Conservation (phyloP, 1,284 basidiomycete genomes). For the Austropuccinia psidii region DNA sequence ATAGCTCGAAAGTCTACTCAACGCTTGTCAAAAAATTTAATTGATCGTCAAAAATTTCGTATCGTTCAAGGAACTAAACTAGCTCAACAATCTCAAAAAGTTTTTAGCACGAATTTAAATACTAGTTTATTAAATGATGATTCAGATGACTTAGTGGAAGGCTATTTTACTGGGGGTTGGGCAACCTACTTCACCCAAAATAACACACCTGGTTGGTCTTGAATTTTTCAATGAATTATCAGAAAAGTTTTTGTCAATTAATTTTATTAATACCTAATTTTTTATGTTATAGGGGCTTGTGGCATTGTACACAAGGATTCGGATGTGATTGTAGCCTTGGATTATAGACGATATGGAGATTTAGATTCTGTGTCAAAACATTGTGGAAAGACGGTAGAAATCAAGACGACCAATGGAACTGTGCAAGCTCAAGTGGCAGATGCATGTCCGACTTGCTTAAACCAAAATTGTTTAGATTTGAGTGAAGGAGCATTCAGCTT, state of each 20-base stretch:
- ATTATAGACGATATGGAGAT: constrained; percentile 26
- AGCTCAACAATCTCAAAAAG: too few relatives aligned
- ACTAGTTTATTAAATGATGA: too few relatives aligned
- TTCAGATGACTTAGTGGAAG: background rate
- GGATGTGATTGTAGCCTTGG: constrained; percentile 18
- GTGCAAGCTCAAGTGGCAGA: constrained; percentile 25
- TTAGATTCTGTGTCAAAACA: constrained; percentile 1
- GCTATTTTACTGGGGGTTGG: constrained; percentile 13
- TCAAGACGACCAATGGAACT: background rate
- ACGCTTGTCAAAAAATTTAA: too few relatives aligned
- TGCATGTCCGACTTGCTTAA: constrained; percentile 37
- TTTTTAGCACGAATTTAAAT: too few relatives aligned
- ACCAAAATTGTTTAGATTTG: constrained; percentile 34
- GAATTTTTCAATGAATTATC: background rate
- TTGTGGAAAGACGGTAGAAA: constrained; percentile 20
- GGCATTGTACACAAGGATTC: constrained; percentile 28
- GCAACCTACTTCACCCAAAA: constrained; percentile 33
- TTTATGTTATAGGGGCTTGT: constrained; percentile 9
- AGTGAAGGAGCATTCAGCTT: constrained; percentile 35
- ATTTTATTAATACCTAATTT: too few relatives aligned
- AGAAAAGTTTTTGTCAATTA: background rate
- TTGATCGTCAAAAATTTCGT: too few relatives aligned
- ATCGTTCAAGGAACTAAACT: too few relatives aligned
- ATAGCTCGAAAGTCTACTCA: too few relatives aligned
- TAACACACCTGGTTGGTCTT: constrained; percentile 9